Evolutionary conservation across 2,329 filamentous ascomycete species (phyloP), one percentile per base, ranked within the genome.

Genomic region (Neopestalotiopsis sp.): DNA sequence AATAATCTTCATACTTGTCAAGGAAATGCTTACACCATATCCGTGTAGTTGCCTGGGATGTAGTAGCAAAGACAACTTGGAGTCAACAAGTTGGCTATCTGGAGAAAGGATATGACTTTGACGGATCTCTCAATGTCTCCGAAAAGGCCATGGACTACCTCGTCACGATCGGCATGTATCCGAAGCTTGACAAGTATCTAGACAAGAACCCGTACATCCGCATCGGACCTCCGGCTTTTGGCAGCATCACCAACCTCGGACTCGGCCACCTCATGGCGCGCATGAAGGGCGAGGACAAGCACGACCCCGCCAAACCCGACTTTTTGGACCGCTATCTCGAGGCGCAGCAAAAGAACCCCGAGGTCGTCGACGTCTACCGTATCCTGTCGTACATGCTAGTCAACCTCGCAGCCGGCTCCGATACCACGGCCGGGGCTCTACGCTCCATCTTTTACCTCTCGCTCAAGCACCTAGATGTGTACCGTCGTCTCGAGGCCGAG

Each of bases 1-100:
- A 2, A 42, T 45, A 40, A 62, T n/a, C 38, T 24, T 45, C 3
- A 63, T 9, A 6, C 10, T 5, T 17, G 4, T 28, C 10, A 13
- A n/a, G 28, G 6, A 49, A 30, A 14, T 52, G 20, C 14, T 42
- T 17, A 49, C 4, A 38, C 6, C 49, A 34, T 66, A 17, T 52
- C 49, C 4, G 9, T 4, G 32, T 40, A 77, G 76, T 72, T 64
- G 73, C 80, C 3, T 83, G 81, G 75, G 83, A 85, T 69, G 78
- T 83, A 4, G 79, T 84, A 65, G 82, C 82, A 28, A 77, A 81
- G 56, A 72, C 84, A 20, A 81, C 80, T 20, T 85, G 83, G 52
- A 79, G 80, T 52, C 74, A 78, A 14, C 77, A 77, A 56, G 79
- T 84, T 57, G 82, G 83, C 10, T 84, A 83, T 69, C 74, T 84